A percentile compares a stretch with the other conserved stretches of the same genome.
Conservation (phyloP, 202 grass and related monocot genomes). For the Carex arenaria region DNA sequence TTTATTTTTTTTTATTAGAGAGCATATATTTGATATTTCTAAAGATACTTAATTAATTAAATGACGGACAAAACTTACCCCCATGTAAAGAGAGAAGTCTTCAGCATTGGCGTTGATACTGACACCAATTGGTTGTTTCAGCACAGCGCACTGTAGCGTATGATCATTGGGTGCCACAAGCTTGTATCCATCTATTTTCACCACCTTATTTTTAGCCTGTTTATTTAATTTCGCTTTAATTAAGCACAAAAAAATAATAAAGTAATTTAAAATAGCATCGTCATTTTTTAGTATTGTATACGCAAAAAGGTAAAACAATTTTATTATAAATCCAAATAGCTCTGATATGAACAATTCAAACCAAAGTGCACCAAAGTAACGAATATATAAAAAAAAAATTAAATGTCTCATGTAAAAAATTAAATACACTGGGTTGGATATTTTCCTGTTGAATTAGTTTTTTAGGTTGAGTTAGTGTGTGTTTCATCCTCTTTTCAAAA, state of each 20-base stretch:
- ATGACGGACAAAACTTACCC: background rate
- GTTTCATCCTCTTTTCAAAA: too few relatives aligned
- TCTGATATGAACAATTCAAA: conserved; percentile 32
- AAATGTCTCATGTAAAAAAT: background rate
- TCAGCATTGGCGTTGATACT: background rate
- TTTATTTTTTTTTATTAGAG: too few relatives aligned
- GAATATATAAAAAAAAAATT: background rate
- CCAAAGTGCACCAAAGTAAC: conserved; percentile 14
- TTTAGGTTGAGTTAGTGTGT: too few relatives aligned
- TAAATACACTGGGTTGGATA: background rate
- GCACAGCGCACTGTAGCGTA: background rate
- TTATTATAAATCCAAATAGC: conserved; percentile 23
- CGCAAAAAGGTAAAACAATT: too few relatives aligned
- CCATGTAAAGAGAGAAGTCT: background rate
- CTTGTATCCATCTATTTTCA: conserved; percentile 25
- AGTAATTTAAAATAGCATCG: conserved; percentile 41
- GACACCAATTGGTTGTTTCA: conserved; percentile 21
- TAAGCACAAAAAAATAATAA: conserved; percentile 23
- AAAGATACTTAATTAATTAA: background rate
- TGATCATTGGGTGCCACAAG: background rate
- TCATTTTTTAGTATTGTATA: conserved; percentile 31
- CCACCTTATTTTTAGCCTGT: background rate
- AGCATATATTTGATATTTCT: too few relatives aligned
- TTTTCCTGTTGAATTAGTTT: background rate
- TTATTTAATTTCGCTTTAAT: background rate